Conservation (phyloP, 2,329 filamentous ascomycete genomes). For the Cladosporium sp. region DNA sequence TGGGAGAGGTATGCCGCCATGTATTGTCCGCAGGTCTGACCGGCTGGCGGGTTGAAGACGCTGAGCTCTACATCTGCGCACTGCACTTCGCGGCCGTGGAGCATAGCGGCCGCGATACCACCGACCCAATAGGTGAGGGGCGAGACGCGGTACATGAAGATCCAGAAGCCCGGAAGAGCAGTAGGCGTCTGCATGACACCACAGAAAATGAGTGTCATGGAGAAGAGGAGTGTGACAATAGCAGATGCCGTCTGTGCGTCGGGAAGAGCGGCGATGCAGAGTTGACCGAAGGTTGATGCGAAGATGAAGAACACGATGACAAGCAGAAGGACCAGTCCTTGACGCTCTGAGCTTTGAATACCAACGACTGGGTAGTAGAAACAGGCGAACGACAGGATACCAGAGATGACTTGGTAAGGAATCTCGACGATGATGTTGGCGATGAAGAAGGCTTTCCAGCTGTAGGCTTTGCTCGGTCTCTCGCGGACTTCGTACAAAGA, state of each 20-base stretch:
- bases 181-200: slow-evolving; percentile 61
- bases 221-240: slow-evolving; percentile 50
- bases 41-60: slow-evolving; percentile 43
- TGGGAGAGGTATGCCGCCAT: slow-evolving; percentile 43
- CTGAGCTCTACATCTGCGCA: slow-evolving; percentile 48
- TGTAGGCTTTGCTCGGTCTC: slow-evolving; percentile 68
- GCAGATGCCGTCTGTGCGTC: slow-evolving; percentile 67
- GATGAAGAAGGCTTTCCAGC: slow-evolving; percentile 71
- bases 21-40: slow-evolving; percentile 47
- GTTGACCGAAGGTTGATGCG: slow-evolving; percentile 69
- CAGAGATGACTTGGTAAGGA: slow-evolving; percentile 64
- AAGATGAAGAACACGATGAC: slow-evolving; percentile 68
- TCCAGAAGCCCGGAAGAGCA: slow-evolving; percentile 69
- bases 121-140: slow-evolving; percentile 65
- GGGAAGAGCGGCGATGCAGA: slow-evolving; percentile 70
- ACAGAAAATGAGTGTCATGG: slow-evolving; percentile 51
- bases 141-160: slow-evolving; percentile 71
- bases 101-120: slow-evolving; percentile 42
- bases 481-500: slow-evolving; percentile 62
- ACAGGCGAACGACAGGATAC: slow-evolving; percentile 61
- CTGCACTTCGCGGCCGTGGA: slow-evolving; percentile 49
- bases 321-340: slow-evolving; percentile 66
- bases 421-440: slow-evolving; percentile 72
- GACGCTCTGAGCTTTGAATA: slow-evolving; percentile 51
- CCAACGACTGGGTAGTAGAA: slow-evolving; percentile 62